Base-by-base conservation (phyloP, 169 alveolate species). In the Eimeria maxima region DNA sequence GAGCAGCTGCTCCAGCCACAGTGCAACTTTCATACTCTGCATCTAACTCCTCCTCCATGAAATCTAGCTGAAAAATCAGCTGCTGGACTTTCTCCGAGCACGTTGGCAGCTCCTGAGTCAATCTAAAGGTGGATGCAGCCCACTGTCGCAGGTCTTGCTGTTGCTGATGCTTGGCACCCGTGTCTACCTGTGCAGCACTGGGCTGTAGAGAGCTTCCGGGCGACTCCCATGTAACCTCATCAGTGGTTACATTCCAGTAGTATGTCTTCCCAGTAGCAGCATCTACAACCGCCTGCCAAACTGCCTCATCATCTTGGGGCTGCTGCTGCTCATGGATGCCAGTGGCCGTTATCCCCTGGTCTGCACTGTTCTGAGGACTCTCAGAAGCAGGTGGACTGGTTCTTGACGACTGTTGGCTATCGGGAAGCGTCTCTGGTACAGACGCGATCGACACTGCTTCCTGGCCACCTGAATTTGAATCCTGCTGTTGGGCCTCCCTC, bases 21-120 rank as follows among this genome's bases (percentile, higher is more conserved):
- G 38, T 2, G 16, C 84, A 14, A 27, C 67, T 44, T 65, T 87
- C 94, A 47, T 63, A 22, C 78, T 27, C 63, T 87, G 94, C 94
- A 22, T 87, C 94, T 53, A 87, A 87, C 38, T 87, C 94, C 20
- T 60, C 83, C 38, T 87, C 94, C 18, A 87, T 87, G 47, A 87
- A 87, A 24, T 63, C 94, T 44, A 87, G 22, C 94, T 87, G 94
- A 13, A 87, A 38, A 69, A 87, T 87, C 47, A 87, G 94, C 94
- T 87, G 94, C 50, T 87, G 94, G 63, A 87, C 94, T 69, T 87
- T 87, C 65, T 87, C 94, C 38, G 94, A 63, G 81, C 83, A 87
- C 45, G 94, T 87, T 53, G 94, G 50, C 27, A 87, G 94, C 80
- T 87, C 94, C 29, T 87, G 94, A 45, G 94, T 87, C 38, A 87